Conservation (phyloP, 306 rosid genomes). For the Albizia julibrissin region DNA sequence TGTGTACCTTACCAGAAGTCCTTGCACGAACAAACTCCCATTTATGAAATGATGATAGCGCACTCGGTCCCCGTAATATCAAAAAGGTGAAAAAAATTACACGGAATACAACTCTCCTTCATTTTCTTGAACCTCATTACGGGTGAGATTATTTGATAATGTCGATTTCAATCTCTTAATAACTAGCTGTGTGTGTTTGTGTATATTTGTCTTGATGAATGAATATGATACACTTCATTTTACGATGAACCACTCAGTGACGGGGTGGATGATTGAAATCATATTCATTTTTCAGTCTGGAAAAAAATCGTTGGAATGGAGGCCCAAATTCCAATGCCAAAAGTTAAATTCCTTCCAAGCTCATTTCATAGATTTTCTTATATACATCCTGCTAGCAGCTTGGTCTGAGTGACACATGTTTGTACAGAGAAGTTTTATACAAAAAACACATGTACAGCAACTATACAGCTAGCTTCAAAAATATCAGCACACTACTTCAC, state of each 20-base stretch:
- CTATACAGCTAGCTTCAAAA: constrained; percentile 2
- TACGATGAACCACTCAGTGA: not conserved
- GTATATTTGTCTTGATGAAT: not conserved
- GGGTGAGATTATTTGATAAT: not conserved
- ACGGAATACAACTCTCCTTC: not conserved
- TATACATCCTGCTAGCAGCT: constrained; percentile 10
- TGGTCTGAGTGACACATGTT: not conserved
- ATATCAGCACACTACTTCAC: not conserved
- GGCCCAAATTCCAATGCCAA: not conserved
- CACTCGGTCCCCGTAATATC: constrained; percentile 52
- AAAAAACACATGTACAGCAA: not conserved
- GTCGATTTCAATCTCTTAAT: too few species aligned
- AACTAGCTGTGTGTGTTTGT: not conserved
- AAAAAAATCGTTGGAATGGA: not conserved
- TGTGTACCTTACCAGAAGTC: constrained; percentile 57
- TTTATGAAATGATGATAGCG: constrained; percentile 61
- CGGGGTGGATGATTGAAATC: not conserved
- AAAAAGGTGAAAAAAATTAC: too few species aligned
- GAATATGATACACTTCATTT: not conserved
- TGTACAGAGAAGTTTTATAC: too few species aligned
- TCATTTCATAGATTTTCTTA: not conserved
- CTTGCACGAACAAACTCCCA: constrained; percentile 58
- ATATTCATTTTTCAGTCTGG: not conserved
- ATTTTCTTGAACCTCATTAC: not conserved
- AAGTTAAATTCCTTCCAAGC: not conserved